Evolutionary conservation across 2,329 filamentous ascomycete species (phyloP), one percentile per base, ranked within the genome.

Genomic region (Xylariaceae sp.): DNA sequence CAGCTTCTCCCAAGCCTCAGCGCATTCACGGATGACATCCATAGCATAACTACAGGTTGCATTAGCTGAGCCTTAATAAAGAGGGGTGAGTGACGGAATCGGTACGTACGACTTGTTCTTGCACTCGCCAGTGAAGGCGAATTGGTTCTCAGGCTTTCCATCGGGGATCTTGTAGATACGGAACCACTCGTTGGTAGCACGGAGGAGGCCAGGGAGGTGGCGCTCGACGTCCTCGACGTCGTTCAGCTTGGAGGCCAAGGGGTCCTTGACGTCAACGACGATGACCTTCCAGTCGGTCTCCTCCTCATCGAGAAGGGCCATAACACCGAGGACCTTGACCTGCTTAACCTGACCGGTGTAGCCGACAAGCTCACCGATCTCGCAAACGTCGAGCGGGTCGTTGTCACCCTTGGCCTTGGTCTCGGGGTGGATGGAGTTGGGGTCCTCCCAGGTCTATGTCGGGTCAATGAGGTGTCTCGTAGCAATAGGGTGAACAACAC

Each of bases 201-300:
- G 88, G 73, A 99, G 84, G 57, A 99, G 89, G 68, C 94, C 94
- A 58, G 94, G 94, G 56, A 99, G 86, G 80, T 97, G 94, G 72
- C 92, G 87, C 84, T 99, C 94, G 66, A 99, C 94, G 72, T 99
- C 94, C 84, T 97, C 94, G 62, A 97, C 87, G 74, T 97, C 92
- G 79, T 99, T 92, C 72, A 99, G 88, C 85, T 96, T 96, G 71
- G 89, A 77, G 54, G 94, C 94, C 62, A 99, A 83, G 65, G 94
- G 92, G 79, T 99, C 94, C 78, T 97, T 96, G 73, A 96, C 78
- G 73, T 99, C 94, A 72, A 99, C 95, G 76, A 97, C 94, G 68
- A 99, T 97, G 79, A 99, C 90, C 86, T 99, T 99, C 94, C 94
- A 99, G 84, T 99, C 94, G 63, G 94, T 99, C 87, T 99, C 94